These are phyloP conservation scores for Yamadazyma nakazawae DNA, from an alignment of 805 yeast species.

Conservation along the genomic window DNA sequence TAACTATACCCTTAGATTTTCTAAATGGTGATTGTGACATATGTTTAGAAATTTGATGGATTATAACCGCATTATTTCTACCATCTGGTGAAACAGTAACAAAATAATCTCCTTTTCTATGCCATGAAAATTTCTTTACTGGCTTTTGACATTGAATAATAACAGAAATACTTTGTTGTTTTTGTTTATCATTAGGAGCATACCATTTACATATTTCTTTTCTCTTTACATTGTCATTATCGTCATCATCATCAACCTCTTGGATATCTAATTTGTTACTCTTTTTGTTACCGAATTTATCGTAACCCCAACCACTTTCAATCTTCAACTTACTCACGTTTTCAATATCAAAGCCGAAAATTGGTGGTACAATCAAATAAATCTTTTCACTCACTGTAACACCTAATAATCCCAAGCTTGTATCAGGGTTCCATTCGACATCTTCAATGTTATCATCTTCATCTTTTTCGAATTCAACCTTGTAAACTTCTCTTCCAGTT, in stretches of 20 bases:
- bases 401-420: conserved; percentile 72
- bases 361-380: conserved; percentile 81
- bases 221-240: conserved; percentile 15
- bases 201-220: conserved; percentile 75
- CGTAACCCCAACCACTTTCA: conserved; percentile 92
- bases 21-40: conserved; percentile 93
- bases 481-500: conserved; percentile 90
- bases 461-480: conserved; percentile 36
- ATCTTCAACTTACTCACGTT: conserved; percentile 73
- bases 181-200: conserved; percentile 65
- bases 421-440: conserved; percentile 87
- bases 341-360: conserved; percentile 85
- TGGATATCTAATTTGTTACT: conserved; percentile 33
- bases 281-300: conserved; percentile 53
- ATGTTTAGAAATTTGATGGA: conserved; percentile 93
- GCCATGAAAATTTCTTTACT: conserved; percentile 88
- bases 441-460: conserved; percentile 75
- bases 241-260: conserved; percentile 39
- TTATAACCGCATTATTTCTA: conserved; percentile 81
- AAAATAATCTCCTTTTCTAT: conserved; percentile 94
- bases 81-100: conserved; percentile 96
- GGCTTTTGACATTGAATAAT: conserved; percentile 64
- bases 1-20: conserved; percentile 87
- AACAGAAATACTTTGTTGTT: conserved; percentile 64
- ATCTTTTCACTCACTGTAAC: conserved; percentile 79